Evolutionary conservation across 805 yeast species (phyloP).

Genomic region (Babjeviella inositovora): DNA sequence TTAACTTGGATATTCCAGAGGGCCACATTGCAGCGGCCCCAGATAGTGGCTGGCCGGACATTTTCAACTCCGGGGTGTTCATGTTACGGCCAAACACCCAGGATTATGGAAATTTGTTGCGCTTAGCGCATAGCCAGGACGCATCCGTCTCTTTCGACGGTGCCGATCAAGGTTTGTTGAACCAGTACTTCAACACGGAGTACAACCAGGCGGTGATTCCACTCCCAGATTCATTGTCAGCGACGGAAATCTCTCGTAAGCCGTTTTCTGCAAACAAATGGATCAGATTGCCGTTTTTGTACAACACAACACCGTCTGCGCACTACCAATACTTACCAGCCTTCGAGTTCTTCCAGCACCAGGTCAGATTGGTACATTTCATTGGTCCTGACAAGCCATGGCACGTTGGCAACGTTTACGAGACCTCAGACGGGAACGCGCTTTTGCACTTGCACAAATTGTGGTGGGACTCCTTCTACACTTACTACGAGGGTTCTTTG

Average conservation of each 20-base stretch:
- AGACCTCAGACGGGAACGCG: not conserved
- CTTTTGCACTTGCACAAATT: conserved; percentile 6
- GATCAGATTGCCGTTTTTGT: conserved; percentile 22
- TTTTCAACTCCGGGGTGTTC: conserved; percentile 21
- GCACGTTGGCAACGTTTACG: conserved; percentile 8
- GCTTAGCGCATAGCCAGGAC: no score
- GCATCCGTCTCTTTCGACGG: conserved; percentile 19
- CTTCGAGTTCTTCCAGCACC: conserved; percentile 11
- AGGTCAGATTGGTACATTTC: conserved; percentile 43
- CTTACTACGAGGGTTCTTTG: no score
- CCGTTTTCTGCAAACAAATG: no score
- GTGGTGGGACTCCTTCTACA: conserved; percentile 24
- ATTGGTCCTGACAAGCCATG: conserved; percentile 54
- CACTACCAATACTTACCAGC: conserved; percentile 26
- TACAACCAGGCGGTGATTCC: conserved; percentile 22
- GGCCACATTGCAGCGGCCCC: conserved; percentile 16
- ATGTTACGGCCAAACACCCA: conserved; percentile 12
- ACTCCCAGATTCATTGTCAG: conserved; percentile 1
- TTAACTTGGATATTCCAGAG: conserved; percentile 11
- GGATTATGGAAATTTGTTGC: conserved; percentile 11
- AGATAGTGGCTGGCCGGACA: conserved; percentile 22
- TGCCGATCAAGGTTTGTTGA: conserved; percentile 27
- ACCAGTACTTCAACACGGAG: conserved; percentile 22
- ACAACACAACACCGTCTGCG: conserved; percentile 22
- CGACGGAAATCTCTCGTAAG: no score